phyloP scores from a whole-genome alignment of 192 early-diverging fungal genomes.

The Coemansia guatemalensis region DNA sequence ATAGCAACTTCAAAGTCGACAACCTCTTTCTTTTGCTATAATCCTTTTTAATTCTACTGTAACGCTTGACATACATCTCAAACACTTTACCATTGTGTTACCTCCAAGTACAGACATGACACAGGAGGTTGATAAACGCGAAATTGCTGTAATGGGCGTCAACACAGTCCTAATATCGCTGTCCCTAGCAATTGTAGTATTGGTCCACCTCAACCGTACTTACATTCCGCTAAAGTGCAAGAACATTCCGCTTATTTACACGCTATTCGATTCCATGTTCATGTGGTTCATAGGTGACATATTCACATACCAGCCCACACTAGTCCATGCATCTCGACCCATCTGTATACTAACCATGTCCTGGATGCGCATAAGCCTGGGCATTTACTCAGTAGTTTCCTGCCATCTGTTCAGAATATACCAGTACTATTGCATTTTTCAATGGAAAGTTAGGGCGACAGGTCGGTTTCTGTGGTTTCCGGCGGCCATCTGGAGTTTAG shows the following conservation, averaged over 20 bases:
- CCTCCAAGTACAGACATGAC: not conserved
- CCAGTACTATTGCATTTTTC: slow-evolving; percentile 43
- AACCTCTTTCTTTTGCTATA: too few relatives aligned
- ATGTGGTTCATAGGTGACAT: slow-evolving; percentile 48
- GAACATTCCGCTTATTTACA: slow-evolving; percentile 44
- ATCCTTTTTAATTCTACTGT: too few relatives aligned
- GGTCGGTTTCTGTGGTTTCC: slow-evolving; percentile 32
- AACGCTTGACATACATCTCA: too few relatives aligned
- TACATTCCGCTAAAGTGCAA: slow-evolving; percentile 48
- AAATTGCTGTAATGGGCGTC: slow-evolving; percentile 32
- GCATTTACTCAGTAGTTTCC: slow-evolving; percentile 26
- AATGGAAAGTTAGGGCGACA: slow-evolving; percentile 24
- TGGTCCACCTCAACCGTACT: slow-evolving; percentile 32
- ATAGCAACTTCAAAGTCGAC: too few relatives aligned
- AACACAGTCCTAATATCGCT: slow-evolving; percentile 25
- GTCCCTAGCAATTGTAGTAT: slow-evolving; percentile 15
- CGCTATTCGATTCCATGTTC: slow-evolving; percentile 20
- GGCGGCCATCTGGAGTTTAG: not conserved
- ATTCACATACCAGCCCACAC: slow-evolving; percentile 35
- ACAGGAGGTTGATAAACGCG: slow-evolving; percentile 18
- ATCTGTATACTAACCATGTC: slow-evolving; percentile 41
- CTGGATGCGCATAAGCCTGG: slow-evolving; percentile 46
- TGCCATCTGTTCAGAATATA: slow-evolving; percentile 40
- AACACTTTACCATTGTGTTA: too few relatives aligned
- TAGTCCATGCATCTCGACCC: slow-evolving; percentile 22